Evolutionary conservation across 768 basidiomycete genomes (phyloP).

Genomic region (Trametes sanguinea): DNA sequence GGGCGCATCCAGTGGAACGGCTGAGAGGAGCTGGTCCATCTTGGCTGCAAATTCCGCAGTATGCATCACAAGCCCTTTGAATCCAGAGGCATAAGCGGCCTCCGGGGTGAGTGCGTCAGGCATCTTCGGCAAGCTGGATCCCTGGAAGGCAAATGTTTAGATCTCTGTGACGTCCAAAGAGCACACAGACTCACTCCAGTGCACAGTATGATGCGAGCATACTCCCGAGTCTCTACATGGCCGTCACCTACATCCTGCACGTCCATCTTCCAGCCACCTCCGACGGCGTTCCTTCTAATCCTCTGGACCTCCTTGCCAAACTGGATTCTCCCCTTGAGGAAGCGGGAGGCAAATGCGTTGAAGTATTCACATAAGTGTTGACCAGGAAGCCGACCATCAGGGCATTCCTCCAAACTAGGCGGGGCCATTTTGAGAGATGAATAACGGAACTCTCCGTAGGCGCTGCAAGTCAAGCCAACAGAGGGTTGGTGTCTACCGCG

Average conservation of each 20-base stretch:
- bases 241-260: slow-evolving; percentile 35
- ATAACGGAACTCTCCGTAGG: slow-evolving; percentile 64
- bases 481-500: background rate
- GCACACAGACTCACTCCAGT: slow-evolving; percentile 46
- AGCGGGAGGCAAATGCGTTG: slow-evolving; percentile 51
- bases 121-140: slow-evolving; percentile 53
- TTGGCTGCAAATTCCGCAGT: slow-evolving; percentile 48
- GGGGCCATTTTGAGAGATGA: slow-evolving; percentile 55
- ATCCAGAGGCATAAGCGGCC: slow-evolving; percentile 42
- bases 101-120: slow-evolving; percentile 43
- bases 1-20: slow-evolving; percentile 38
- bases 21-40: slow-evolving; percentile 28
- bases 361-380: slow-evolving; percentile 58
- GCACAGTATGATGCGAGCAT: slow-evolving; percentile 55
- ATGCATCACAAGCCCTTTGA: slow-evolving; percentile 48
- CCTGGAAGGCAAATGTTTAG: slow-evolving; percentile 37
- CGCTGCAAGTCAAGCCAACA: slow-evolving; percentile 38
- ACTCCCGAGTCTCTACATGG: slow-evolving; percentile 38
- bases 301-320: slow-evolving; percentile 51
- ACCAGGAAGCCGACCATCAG: slow-evolving; percentile 47
- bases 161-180: background rate
- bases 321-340: slow-evolving; percentile 46
- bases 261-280: slow-evolving; percentile 46
- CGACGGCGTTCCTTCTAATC: slow-evolving; percentile 34
- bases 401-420: slow-evolving; percentile 36